phyloP scores from a whole-genome alignment of 495 filamentous ascomycete species.

The Trichoderma virens region DNA sequence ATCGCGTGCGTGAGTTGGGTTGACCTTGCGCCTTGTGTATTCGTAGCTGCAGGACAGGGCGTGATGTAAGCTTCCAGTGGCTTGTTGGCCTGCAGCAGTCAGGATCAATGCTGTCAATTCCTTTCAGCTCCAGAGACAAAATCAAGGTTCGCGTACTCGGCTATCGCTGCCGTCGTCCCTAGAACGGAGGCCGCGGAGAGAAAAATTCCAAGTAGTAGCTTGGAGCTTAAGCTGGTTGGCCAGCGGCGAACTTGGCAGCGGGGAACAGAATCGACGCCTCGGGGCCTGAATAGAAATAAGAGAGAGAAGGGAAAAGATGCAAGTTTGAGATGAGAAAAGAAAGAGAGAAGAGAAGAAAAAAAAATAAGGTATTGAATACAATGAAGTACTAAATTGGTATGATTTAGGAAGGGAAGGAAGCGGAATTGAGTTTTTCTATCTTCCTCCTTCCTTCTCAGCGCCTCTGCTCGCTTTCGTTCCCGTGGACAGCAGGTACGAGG shows the following conservation, averaged over 20 bases:
- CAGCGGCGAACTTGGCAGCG: slow-evolving; percentile 7
- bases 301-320: background rate
- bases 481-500: background rate
- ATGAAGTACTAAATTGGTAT: background rate
- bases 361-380: background rate
- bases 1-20: background rate
- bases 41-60: background rate
- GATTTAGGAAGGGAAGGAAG: background rate
- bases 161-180: background rate
- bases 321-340: background rate
- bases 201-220: background rate
- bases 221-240: background rate
- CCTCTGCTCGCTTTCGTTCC: background rate
- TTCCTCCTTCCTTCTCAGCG: background rate
- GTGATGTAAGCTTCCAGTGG: background rate
- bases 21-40: background rate
- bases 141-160: slow-evolving; percentile 2
- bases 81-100: too few relatives aligned
- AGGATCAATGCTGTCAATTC: background rate
- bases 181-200: slow-evolving; percentile 3
- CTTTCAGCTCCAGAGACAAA: background rate
- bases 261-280: background rate
- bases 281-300: background rate
- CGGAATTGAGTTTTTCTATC: background rate
- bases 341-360: background rate